Base-by-base conservation (phyloP, 768 basidiomycete genomes). In the Dioszegia crocea region DNA sequence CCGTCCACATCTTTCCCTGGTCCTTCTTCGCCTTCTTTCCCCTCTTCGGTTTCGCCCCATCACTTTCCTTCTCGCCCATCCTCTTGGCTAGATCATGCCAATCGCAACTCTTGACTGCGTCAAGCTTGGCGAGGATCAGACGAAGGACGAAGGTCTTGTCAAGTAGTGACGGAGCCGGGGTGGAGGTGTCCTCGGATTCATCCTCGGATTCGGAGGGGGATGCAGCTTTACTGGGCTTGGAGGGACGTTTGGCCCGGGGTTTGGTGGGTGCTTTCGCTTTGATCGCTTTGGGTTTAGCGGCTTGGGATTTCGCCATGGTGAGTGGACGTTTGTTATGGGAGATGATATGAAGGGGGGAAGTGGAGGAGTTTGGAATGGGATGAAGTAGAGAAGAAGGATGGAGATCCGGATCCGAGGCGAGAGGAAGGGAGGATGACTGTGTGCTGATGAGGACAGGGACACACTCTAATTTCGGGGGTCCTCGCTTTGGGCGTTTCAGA, bases 51-150 rank as follows among this genome's bases (percentile, higher is more conserved):
- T 33, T 33, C 33, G 52, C 62, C n/a, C 19, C 49, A n/a, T 58
- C 59, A 2, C 19, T 43, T 16, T 36, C 36, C 30, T 46, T 51
- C 26, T 14, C 29, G 14, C 29, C 31, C 41, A 65, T n/a, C 33
- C 51, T 45, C 45, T 60, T 27, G 17, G 60, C 33, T 9, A 71
- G 52, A 8, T 56, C 62, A 39, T 54, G 56, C 66, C 66, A 71
- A 46, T 71, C 69, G 19, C 57, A 57, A n/a, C 39, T 55, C 49
- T 65, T 71, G 16, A 23, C 24, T 11, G 54, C 49, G 16, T 67
- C 66, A 11, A 71, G 49, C 41, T 62, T 57, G 31, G 63, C 57
- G 1, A 66, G 26, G 43, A 65, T 44, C 36, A 65, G 56, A 17
- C 53, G 24, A 21, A 63, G 44, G 31, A 65, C 59, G 44, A 64